phyloP scores from a whole-genome alignment of 768 basidiomycete genomes.

The Cubamyces sp. region DNA sequence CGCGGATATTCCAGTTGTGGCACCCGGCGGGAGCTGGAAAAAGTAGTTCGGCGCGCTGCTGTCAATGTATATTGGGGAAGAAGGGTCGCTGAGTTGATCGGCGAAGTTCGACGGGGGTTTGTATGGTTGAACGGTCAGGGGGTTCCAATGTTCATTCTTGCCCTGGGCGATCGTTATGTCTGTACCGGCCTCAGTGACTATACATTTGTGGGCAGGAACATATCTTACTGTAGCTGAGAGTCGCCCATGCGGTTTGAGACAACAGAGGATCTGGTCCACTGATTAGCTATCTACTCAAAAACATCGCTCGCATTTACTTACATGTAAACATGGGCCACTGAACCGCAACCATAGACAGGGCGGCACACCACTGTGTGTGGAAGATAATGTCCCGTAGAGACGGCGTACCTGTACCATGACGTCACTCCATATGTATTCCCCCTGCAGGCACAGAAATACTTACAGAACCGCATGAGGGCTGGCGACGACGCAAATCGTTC shows the following conservation, averaged over 20 bases:
- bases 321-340: slow-evolving; percentile 94
- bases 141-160: slow-evolving; percentile 64
- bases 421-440: slow-evolving; percentile 19
- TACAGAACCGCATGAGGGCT: slow-evolving; percentile 88
- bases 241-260: slow-evolving; percentile 88
- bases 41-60: slow-evolving; percentile 67
- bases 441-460: slow-evolving; percentile 36
- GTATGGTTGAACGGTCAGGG: slow-evolving; percentile 59
- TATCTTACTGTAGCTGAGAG: slow-evolving; percentile 68
- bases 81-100: slow-evolving; percentile 69
- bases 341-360: slow-evolving; percentile 91
- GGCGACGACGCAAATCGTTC: slow-evolving; percentile 85
- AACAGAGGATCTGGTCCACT: slow-evolving; percentile 77
- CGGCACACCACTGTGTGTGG: slow-evolving; percentile 91
- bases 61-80: slow-evolving; percentile 81
- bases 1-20: slow-evolving; percentile 72
- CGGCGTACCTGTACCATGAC: slow-evolving; percentile 70
- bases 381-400: slow-evolving; percentile 90
- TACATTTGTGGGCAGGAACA: slow-evolving; percentile 4
- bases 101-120: slow-evolving; percentile 72
- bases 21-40: slow-evolving; percentile 67
- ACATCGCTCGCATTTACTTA: slow-evolving; percentile 41
- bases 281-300: not conserved
- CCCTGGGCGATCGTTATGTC: slow-evolving; percentile 74
- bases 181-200: slow-evolving; percentile 37